Percentiles rank a stretch among this genome's conserved stretches.
These are phyloP conservation scores for Cylindrotheca fusiformis DNA, from an alignment of 108 stramenopile species.

Conservation along the genomic window DNA sequence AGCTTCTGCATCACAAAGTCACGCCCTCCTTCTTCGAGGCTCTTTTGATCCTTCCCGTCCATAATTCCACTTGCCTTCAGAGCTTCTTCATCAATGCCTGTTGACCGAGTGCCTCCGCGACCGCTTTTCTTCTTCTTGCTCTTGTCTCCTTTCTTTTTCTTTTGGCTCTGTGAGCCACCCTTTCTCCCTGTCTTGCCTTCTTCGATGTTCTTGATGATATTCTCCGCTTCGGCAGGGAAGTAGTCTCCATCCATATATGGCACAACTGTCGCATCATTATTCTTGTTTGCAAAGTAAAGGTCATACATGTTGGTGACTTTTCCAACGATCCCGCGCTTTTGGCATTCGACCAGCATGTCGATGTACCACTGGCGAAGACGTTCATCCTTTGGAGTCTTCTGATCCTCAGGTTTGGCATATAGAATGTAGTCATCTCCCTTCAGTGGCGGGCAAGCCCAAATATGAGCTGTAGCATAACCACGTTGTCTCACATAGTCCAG, in stretches of 20 bases:
- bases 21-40: conserved; percentile 77
- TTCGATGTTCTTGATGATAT: conserved; percentile 94
- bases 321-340: conserved; percentile 85
- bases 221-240: conserved; percentile 97
- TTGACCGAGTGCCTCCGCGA: conserved; percentile 80
- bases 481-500: conserved; percentile 87
- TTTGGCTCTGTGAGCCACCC: conserved; percentile 43
- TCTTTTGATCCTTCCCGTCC: conserved; percentile 68
- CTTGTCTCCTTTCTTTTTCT: conserved; percentile 56
- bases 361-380: conserved; percentile 95
- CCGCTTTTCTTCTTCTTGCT: conserved; percentile 73
- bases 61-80: conserved; percentile 78
- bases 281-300: conserved; percentile 83
- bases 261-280: conserved; percentile 81
- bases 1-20: conserved; percentile 94
- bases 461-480: conserved; percentile 92
- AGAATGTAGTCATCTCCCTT: conserved; percentile 99
- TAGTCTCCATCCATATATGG: conserved; percentile 99
- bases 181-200: conserved; percentile 79
- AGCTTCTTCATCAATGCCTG: conserved; percentile 83
- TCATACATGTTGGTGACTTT: conserved; percentile 94
- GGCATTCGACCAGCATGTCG: conserved; percentile 92
- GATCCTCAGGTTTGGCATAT: conserved; percentile 97
- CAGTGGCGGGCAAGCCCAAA: conserved; percentile 99
- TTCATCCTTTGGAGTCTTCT: conserved; percentile 93